These are phyloP conservation scores for Evansstolkia leycettana DNA, from an alignment of 495 filamentous ascomycete species.

Conservation along the genomic window DNA sequence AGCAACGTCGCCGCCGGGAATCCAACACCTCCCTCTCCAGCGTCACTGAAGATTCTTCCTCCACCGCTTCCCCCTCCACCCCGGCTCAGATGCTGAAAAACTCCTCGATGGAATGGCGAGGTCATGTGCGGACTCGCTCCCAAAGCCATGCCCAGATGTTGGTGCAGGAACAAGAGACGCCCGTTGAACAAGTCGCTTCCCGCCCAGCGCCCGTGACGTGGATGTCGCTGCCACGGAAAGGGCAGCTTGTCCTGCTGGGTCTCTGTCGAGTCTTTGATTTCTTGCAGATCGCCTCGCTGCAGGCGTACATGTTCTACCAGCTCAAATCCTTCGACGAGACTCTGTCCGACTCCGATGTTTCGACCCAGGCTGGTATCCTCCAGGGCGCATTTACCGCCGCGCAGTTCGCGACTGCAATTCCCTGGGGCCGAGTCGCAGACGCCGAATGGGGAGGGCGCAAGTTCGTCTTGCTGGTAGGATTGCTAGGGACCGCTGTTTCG, in stretches of 20 bases:
- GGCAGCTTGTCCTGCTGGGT: conserved; percentile 61
- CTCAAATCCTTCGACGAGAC: conserved; percentile 56
- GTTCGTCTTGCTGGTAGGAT: conserved; percentile 63
- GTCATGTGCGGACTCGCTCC: conserved; percentile 25
- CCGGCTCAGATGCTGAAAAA: conserved; percentile 16
- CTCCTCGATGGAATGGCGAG: conserved; percentile 24
- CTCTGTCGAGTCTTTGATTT: conserved; percentile 55
- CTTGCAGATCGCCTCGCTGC: conserved; percentile 34
- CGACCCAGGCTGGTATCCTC: conserved; percentile 66
- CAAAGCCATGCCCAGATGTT: conserved; percentile 18
- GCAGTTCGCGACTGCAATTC: conserved; percentile 75
- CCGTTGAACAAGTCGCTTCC: conserved; percentile 4
- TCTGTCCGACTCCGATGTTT: conserved; percentile 55
- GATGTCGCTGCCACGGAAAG: conserved; percentile 59
- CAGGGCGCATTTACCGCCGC: conserved; percentile 71
- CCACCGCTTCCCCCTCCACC: conserved; percentile 2
- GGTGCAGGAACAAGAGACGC: background rate
- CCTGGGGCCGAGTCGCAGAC: conserved; percentile 72
- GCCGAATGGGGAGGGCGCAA: conserved; percentile 58
- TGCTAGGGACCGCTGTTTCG: conserved; percentile 58
- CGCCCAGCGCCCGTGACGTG: conserved; percentile 39
- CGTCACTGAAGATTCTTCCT: conserved; percentile 23
- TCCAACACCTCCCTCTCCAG: conserved; percentile 25
- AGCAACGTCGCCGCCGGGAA: conserved; percentile 24
- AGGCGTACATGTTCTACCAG: conserved; percentile 71